Evolutionary conservation across 202 grass and related monocot genomes (phyloP).

Genomic region (Cymbopogon flexuosus): DNA sequence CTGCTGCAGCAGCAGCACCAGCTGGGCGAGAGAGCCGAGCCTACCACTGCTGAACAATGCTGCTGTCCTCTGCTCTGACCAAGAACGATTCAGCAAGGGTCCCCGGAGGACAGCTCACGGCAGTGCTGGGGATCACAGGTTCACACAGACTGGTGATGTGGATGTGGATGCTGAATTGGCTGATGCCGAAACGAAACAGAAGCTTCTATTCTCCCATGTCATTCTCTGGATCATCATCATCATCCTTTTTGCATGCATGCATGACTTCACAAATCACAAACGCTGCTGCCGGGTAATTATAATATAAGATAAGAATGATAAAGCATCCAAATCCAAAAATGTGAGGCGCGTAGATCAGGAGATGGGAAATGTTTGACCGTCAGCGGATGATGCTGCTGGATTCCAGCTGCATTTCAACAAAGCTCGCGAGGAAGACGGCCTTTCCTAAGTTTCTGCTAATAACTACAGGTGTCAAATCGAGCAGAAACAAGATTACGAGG

Average conservation of each 20-base stretch:
- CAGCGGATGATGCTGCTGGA: neutral
- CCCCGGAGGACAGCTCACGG: constrained; percentile 31
- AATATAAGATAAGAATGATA: neutral
- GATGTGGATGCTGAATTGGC: neutral
- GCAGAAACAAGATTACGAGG: neutral
- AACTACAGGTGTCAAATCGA: neutral
- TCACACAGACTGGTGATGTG: neutral
- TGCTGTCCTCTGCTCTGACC: neutral
- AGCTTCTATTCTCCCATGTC: neutral
- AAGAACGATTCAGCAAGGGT: neutral
- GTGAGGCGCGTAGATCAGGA: neutral
- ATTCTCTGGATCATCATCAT: neutral
- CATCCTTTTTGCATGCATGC: too few relatives aligned
- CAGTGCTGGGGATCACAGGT: constrained; percentile 1
- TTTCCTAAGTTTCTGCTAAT: neutral
- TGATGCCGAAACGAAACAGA: constrained; percentile 9
- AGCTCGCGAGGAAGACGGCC: neutral
- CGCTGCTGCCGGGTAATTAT: too few relatives aligned
- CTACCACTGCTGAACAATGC: neutral
- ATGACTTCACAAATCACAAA: neutral
- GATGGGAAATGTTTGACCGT: neutral
- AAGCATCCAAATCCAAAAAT: neutral
- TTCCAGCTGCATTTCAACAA: neutral
- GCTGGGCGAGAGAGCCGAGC: constrained; percentile 12
- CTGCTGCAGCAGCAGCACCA: neutral